Evolutionary conservation across 768 basidiomycete genomes (phyloP), one percentile per base, ranked within the genome.

Genomic region (Peribolospora kevripleyi): DNA sequence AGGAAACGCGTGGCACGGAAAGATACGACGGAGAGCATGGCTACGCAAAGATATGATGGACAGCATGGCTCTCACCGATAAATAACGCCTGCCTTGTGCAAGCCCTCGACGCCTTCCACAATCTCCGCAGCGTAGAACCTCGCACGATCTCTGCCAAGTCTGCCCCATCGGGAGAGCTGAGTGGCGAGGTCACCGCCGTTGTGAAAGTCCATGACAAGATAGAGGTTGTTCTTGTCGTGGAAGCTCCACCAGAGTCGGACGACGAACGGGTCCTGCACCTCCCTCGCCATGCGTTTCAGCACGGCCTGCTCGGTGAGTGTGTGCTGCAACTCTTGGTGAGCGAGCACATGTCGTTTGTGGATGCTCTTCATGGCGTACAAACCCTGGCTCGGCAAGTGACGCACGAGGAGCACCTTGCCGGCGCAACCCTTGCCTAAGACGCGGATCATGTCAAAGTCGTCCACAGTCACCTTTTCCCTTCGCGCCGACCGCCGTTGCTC

Each of bases 61-160:
- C n/a, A 25, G 8, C 43, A 45, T 13, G 8, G 43, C 43, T 45
- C 13, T 3, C 37, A 10, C 25, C 93, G 82, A 68, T 95, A 91
- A 69, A 98, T 88, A 65, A 98, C 87, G 45, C 91, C 91, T 4
- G 82, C 80, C 10, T 79, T 77, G 64, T 97, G 91, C 46, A 98
- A 73, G 45, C 88, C 87, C 69, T 93, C 88, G 42, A 91, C 79
- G 50, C 91, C 93, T 63, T 95, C 88, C 7, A 66, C 85, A 55
- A 98, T 91, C 67, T 98, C 93, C 14, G 86, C 85, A 40, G 88
- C 85, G 64, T 97, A 98, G 71, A 98, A 98, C 14, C 93, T 75
- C 36, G 91, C 87, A 42, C 93, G 78, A 63, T 93, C 86, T 14
- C 85, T 77, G 2, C 93, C 93, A 5, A 98, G 71, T 48, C 85